Base-by-base conservation (phyloP, 2,329 filamentous ascomycete genomes). In the Cladobotryum mycophilum region DNA sequence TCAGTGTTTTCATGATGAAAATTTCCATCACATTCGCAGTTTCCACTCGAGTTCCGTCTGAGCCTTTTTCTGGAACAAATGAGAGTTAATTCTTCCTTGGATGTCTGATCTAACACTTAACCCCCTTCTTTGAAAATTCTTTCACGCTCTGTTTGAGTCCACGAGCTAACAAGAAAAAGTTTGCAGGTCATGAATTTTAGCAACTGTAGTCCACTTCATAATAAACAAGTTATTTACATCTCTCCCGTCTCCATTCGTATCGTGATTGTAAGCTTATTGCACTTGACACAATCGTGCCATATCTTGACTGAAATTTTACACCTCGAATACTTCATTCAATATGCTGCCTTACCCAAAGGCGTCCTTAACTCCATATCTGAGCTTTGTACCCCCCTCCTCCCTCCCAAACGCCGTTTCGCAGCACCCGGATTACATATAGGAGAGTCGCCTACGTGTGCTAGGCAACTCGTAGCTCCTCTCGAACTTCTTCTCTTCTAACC, bases 11-110 rank as follows among this genome's bases (percentile, higher is more conserved):
- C 63, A 82, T 86, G 84, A 88, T 87, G 83, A 87, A 86, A 84
- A 69, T 79, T 79, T 76, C 83, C 80, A 70, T 76, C 74, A 80
- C 76, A 88, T 89, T 90, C 85, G 86, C 86, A 89, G 86, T 89
- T 89, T 89, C 82, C 85, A 88, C 86, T 87, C 76, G 83, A 87
- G 82, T 78, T 79, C 77, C 77, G 71, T 68, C 58, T 68, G 81
- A 85, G 83, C 82, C 82, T 81, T 77, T 45, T 74, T 72, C 70
- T 72, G 78, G 77, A 79, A 78, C 74, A 84, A 65, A 84, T 87
- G 84, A 87, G 78, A 77, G 83, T 68, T 67, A 68, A 73, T 67
- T 65, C 82, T 86, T 86, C 82, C 82, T 87, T 87, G 83, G 84
- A 86, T 86, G 84, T 86, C 82, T 85, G 80, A 85, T 72, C 56